Evolutionary conservation across 306 rosid genomes (phyloP), one percentile per base, ranked within the genome.

Genomic region (Lupinus albus): DNA sequence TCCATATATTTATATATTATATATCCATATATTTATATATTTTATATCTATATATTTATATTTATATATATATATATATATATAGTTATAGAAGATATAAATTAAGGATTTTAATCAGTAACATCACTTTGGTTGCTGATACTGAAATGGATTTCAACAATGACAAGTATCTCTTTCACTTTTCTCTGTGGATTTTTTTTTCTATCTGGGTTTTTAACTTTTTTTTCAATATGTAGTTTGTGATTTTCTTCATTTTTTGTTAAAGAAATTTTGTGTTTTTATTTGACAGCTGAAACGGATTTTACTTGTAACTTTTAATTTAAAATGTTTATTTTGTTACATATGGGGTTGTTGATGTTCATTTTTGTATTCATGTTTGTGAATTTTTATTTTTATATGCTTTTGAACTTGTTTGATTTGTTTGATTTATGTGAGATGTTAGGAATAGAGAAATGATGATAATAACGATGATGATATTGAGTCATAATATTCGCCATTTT

Each of bases 101-200:
- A 33, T 33, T 33, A 33, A 28, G 70, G 35, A 61, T 11, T 71
- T 44, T 49, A 74, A 67, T 72, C 79, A 64, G 41, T 42, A 49
- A 28, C 64, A 21, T 28, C 38, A 17, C 53, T n/a, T 63, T 68
- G 41, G 42, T 71, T 59, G 63, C 45, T 41, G 49, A 72, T 60
- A 39, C 64, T 70, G 9, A 51, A 64, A 91, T 91, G 95, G 88
- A 88, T 64, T 64, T 39, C 78, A 70, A 42, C 71, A 69, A 64
- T 64, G 64, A 80, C 77, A 76, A 85, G 91, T 91, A 83, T 84
- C 62, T 79, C 68, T 78, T 74, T 17, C 30, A 8, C 50, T 18
- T 28, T 67, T 79, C 68, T 78, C 72, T n/a, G n/a, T n/a, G n/a
- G n/a, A n/a, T n/a, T n/a, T n/a, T n/a, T n/a, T n/a, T n/a, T 18